Base-by-base conservation (phyloP, 73 alveolate species). In the Durusdinium trenchii region DNA sequence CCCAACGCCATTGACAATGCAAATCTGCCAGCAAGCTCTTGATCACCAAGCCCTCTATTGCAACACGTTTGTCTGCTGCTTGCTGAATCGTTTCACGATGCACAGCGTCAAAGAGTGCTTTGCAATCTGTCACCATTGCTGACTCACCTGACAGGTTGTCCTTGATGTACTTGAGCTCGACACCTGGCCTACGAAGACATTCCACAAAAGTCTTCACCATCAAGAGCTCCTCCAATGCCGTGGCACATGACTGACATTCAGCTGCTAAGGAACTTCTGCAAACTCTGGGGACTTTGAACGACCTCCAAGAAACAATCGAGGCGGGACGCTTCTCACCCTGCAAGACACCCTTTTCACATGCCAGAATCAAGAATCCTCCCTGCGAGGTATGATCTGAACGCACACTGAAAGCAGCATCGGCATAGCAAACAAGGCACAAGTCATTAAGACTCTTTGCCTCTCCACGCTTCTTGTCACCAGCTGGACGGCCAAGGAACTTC, bases 321-420 rank as follows among this genome's bases (percentile, higher is more conserved):
- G 5, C 5, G 1, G 62, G 71, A 23, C 64, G 26, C 54, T 6
- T 32, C 48, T 81, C 48, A 0, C 91, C 91, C 1, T 6, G 20
- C 12, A 81, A 46, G n/a, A 48, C 91, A 0, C 10, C 1, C 48
- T 81, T n/a, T 20, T 35, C 10, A 10, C 54, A 32, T 1, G 69
- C 91, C 67, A 81, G 50, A 9, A 81, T 6, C 48, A 81, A 1
- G 91, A 47, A 81, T 2, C 91, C 91, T 23, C 91, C 91, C 48
- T 81, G 91, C 0, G 48, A 23, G 28, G 48, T 32, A 5, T 1
- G 48, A 28, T 81, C 91, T 23, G 47, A 5, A 26, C 91, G 18
- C 46, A 81, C 91, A 7, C 69, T n/a, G 1, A 81, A 10, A 9
- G 91, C 91, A 12, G 91, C 91, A 28, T 81, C 91, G 0, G 71